A percentile compares a stretch with the other conserved stretches of the same genome.
phyloP scores from a whole-genome alignment of 495 filamentous ascomycete genomes.

The Lasiosphaeria ovina region DNA sequence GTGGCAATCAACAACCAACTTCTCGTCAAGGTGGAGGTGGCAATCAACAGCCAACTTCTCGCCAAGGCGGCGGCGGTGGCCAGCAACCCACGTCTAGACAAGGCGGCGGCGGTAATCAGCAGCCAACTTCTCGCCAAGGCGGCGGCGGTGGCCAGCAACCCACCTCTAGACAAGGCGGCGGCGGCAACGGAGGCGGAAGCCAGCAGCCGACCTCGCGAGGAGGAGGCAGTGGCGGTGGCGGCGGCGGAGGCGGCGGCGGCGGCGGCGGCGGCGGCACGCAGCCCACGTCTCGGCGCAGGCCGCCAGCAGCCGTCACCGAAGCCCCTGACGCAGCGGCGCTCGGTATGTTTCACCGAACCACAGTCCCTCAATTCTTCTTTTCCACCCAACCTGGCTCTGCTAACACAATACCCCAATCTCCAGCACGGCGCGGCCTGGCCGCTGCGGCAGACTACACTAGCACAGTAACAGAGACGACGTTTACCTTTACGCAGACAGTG shows the following conservation, averaged over 20 bases:
- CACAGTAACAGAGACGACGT: conserved; percentile 26
- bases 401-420: not conserved
- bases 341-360: not conserved
- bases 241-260: not conserved
- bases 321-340: conserved; percentile 5
- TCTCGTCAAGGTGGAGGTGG: conserved; percentile 4
- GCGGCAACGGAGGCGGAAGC: too few relatives aligned
- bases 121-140: conserved; percentile 6
- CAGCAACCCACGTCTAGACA: not conserved
- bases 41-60: conserved; percentile 7
- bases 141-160: conserved; percentile 1
- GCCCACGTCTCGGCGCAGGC: not conserved
- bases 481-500: conserved; percentile 24
- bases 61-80: conserved; percentile 2
- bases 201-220: not conserved
- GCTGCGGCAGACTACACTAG: conserved; percentile 20
- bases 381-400: not conserved
- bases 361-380: not conserved
- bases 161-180: conserved; percentile 1
- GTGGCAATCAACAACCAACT: conserved; percentile 6
- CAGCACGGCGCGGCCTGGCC: not conserved
- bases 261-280: conserved; percentile 4
- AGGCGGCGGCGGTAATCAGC: not conserved
- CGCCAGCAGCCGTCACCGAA: not conserved
- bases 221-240: not conserved